These are phyloP conservation scores for Babesia ovis DNA, from an alignment of 169 alveolate species.

Conservation along the genomic window DNA sequence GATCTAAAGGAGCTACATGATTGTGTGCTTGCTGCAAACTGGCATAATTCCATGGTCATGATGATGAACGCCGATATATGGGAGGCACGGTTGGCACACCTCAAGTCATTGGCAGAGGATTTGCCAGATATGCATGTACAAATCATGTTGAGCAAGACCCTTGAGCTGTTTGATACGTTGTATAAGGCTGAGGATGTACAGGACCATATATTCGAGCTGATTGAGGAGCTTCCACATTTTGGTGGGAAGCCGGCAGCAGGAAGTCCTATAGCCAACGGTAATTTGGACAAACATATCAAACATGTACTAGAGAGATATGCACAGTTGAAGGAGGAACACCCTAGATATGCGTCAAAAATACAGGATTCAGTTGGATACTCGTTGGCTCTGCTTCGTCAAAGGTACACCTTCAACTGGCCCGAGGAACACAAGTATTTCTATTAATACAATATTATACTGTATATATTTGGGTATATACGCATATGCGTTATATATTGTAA, in stretches of 20 bases:
- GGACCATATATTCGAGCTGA: constrained; percentile 65
- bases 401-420: constrained; percentile 66
- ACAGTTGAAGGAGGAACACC: constrained; percentile 39
- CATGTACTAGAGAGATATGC: constrained; percentile 39
- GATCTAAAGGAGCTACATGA: constrained; percentile 49
- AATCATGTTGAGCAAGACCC: constrained; percentile 50
- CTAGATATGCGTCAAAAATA: constrained; percentile 48
- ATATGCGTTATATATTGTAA: not conserved
- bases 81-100: constrained; percentile 44
- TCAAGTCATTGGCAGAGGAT: constrained; percentile 45
- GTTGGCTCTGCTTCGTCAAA: constrained; percentile 53
- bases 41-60: constrained; percentile 54
- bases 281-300: constrained; percentile 39
- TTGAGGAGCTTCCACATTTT: constrained; percentile 44
- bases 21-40: constrained; percentile 43
- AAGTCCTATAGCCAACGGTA: constrained; percentile 10
- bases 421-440: constrained; percentile 66
- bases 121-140: constrained; percentile 64
- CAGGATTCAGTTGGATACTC: constrained; percentile 61
- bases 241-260: constrained; percentile 14
- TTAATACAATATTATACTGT: constrained; percentile 11
- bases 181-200: constrained; percentile 64
- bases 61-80: constrained; percentile 55
- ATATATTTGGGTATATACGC: not conserved
- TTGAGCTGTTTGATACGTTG: constrained; percentile 56